phyloP scores from a whole-genome alignment of 768 basidiomycete species.

The Tulasnella sp. region DNA sequence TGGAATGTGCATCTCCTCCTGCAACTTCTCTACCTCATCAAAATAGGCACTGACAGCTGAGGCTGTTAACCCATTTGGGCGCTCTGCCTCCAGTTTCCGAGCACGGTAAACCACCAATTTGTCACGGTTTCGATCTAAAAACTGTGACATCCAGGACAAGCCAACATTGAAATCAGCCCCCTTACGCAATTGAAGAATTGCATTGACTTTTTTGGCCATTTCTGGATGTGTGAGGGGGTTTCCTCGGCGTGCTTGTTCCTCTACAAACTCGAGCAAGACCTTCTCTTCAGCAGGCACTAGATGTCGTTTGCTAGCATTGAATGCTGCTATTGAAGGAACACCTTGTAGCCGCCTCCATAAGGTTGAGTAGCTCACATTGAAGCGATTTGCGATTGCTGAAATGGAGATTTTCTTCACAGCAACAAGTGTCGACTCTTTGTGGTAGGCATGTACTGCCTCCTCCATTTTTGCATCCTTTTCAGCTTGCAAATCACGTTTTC shows the following conservation, averaged over 20 bases:
- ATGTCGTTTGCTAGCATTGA: constrained; percentile 25
- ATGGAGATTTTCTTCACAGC: too few species aligned
- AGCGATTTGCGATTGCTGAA: too few species aligned
- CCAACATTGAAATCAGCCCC: neutral
- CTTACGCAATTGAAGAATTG: constrained; percentile 10
- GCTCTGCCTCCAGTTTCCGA: constrained; percentile 3
- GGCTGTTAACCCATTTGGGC: too few species aligned
- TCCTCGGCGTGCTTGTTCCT: constrained; percentile 22
- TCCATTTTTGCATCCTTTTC: constrained; percentile 1
- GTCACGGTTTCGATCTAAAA: constrained; percentile 6
- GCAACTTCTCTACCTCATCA: too few species aligned
- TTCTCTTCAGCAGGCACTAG: constrained; percentile 24
- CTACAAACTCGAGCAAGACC: neutral
- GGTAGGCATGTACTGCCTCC: neutral
- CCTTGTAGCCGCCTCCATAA: too few species aligned
- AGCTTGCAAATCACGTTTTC: neutral
- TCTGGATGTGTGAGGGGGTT: constrained; percentile 28
- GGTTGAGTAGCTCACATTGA: too few species aligned
- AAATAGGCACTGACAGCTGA: too few species aligned
- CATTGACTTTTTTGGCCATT: constrained; percentile 29
- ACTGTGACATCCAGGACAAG: constrained; percentile 11
- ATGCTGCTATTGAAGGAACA: constrained; percentile 19
- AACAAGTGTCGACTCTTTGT: too few species aligned
- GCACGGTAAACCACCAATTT: too few species aligned
- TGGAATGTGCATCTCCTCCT: too few species aligned